Percentiles rank a stretch among this genome's conserved stretches.
phyloP scores from a whole-genome alignment of 1,284 basidiomycete genomes.

The Fomitopsis pinicola region DNA sequence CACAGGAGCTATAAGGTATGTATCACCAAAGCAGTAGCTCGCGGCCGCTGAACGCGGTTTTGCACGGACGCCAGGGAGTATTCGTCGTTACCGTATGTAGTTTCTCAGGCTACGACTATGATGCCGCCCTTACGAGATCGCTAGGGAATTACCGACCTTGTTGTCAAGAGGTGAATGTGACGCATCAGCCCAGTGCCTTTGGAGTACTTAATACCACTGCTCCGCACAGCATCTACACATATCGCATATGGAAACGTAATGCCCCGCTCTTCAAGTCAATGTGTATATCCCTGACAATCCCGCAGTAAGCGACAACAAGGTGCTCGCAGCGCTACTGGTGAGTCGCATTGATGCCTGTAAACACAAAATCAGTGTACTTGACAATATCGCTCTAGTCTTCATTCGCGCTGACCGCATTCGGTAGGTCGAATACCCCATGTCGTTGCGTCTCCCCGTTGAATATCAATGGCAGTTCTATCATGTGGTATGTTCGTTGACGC shows the following conservation, averaged over 20 bases:
- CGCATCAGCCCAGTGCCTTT: no score
- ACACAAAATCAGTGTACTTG: no score
- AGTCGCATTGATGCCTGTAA: not conserved
- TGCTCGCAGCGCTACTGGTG: not conserved
- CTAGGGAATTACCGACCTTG: not conserved
- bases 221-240: not conserved
- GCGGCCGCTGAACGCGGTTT: not conserved
- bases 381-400: not conserved
- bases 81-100: not conserved
- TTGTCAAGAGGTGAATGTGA: not conserved
- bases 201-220: not conserved
- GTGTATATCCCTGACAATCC: not conserved
- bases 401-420: not conserved
- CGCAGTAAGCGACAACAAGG: not conserved
- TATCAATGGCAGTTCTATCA: not conserved
- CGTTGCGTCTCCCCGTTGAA: not conserved
- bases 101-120: not conserved
- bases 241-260: not conserved
- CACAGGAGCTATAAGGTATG: not conserved
- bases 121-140: not conserved
- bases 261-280: not conserved
- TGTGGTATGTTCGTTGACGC: not conserved
- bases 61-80: not conserved
- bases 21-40: no score
- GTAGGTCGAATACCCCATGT: not conserved